Evolutionary conservation across 352 stramenopile genomes (phyloP).

Genomic region (Phytophthora cajani): DNA sequence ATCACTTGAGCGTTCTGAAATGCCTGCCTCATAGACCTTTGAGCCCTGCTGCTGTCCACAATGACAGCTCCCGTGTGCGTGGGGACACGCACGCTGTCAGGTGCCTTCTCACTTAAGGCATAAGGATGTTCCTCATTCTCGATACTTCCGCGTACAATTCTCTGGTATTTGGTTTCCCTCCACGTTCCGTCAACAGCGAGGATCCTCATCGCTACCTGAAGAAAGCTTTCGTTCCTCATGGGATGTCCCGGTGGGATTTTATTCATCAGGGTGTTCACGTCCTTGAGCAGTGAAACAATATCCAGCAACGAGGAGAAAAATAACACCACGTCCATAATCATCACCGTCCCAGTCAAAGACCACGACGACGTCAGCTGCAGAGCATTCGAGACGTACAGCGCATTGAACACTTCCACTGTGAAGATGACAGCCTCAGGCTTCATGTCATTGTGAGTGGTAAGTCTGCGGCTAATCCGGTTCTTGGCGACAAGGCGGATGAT

Average conservation of each 20-base stretch:
- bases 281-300: slow-evolving; percentile 4
- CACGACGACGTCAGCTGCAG: slow-evolving; percentile 6
- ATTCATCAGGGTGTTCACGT: background rate
- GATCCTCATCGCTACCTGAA: slow-evolving; percentile 15
- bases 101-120: slow-evolving; percentile 1
- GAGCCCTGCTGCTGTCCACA: background rate
- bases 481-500: slow-evolving; percentile 8
- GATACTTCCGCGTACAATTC: background rate
- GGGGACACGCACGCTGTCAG: background rate
- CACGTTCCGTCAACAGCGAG: slow-evolving; percentile 5
- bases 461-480: slow-evolving; percentile 7
- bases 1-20: background rate
- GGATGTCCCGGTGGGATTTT: slow-evolving; percentile 8
- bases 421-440: slow-evolving; percentile 12
- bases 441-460: slow-evolving; percentile 12
- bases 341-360: slow-evolving; percentile 3
- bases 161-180: background rate
- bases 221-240: background rate
- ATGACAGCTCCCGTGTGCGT: background rate
- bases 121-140: background rate
- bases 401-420: slow-evolving; percentile 16
- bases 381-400: slow-evolving; percentile 9
- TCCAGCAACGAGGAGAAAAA: slow-evolving; percentile 7
- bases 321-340: background rate
- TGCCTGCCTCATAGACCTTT: slow-evolving; percentile 5